These are phyloP conservation scores for Alternaria tenuissima DNA, from an alignment of 2,329 filamentous ascomycete genomes.

Conservation along the genomic window DNA sequence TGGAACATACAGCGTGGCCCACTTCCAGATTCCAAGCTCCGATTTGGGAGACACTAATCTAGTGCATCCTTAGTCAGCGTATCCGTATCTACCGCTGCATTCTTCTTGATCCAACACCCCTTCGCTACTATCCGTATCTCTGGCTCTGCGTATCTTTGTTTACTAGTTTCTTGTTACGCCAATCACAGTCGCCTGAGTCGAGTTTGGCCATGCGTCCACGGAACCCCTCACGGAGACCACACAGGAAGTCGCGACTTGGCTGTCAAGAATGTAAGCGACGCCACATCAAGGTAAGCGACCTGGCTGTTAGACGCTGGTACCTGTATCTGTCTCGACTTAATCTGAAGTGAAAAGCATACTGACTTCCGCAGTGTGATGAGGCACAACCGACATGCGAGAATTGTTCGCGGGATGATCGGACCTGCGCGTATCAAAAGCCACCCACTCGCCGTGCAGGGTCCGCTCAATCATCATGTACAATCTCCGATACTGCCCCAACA, in stretches of 20 bases:
- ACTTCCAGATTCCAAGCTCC: not conserved
- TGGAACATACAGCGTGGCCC: not conserved
- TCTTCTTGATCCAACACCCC: not conserved
- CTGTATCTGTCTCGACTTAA: not conserved
- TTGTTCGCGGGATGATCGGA: conserved; percentile 20
- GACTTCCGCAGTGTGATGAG: conserved; percentile 28
- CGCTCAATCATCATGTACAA: not conserved
- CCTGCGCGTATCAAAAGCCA: conserved; percentile 22
- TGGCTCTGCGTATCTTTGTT: conserved; percentile 1
- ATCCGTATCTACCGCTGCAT: not conserved
- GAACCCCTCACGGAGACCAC: conserved; percentile 19
- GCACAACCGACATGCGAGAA: conserved; percentile 26
- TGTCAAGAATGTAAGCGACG: conserved; percentile 33
- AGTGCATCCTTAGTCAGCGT: not conserved
- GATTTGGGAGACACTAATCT: not conserved
- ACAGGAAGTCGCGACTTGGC: conserved; percentile 32
- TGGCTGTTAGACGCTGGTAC: not conserved
- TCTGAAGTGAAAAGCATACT: not conserved
- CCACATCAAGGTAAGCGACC: conserved; percentile 31
- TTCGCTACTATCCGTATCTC: not conserved
- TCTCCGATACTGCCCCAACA: not conserved
- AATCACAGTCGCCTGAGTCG: not conserved
- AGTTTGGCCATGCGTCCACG: not conserved
- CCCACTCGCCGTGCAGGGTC: conserved; percentile 8
- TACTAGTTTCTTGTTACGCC: not conserved